Evolutionary conservation across 176 grass and related monocot genomes (phyloP).

Genomic region (Triticum monococcum): DNA sequence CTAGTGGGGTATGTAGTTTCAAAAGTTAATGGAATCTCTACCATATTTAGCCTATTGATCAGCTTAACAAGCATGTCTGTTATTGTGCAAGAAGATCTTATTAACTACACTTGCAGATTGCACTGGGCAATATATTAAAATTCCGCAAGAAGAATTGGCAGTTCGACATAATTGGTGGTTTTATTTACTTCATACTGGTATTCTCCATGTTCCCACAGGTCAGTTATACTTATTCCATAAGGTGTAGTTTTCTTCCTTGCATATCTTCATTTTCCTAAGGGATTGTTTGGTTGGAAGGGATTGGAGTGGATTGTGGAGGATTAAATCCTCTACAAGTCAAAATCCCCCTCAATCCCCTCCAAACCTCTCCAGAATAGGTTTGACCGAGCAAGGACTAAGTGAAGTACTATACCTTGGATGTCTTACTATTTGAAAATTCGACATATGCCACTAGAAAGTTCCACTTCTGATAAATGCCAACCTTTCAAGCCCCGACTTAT

Average conservation of each 20-base stretch:
- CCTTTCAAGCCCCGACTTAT: background rate
- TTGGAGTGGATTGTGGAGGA: too few species aligned
- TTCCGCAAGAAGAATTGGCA: constrained; percentile 99
- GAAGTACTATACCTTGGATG: background rate
- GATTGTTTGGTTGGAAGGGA: too few species aligned
- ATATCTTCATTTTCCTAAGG: too few species aligned
- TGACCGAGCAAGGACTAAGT: background rate
- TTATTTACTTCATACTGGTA: constrained; percentile 96
- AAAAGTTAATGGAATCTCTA: background rate
- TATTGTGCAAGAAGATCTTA: constrained; percentile 29
- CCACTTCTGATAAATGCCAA: background rate
- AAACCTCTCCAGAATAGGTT: too few species aligned
- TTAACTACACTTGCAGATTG: constrained; percentile 63
- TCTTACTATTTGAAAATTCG: background rate
- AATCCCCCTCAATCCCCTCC: too few species aligned
- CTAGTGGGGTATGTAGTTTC: constrained; percentile 66
- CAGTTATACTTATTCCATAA: constrained; percentile 20
- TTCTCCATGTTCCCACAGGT: constrained; percentile 96
- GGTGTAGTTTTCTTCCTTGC: constrained; percentile 12
- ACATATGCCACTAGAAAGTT: background rate
- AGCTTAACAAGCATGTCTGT: constrained; percentile 5
- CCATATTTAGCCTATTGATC: constrained; percentile 12
- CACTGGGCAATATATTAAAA: constrained; percentile 88
- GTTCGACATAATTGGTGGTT: constrained; percentile 92
- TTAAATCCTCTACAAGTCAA: too few species aligned